phyloP scores from a whole-genome alignment of 768 basidiomycete genomes.

The Podaxis pistillaris region DNA sequence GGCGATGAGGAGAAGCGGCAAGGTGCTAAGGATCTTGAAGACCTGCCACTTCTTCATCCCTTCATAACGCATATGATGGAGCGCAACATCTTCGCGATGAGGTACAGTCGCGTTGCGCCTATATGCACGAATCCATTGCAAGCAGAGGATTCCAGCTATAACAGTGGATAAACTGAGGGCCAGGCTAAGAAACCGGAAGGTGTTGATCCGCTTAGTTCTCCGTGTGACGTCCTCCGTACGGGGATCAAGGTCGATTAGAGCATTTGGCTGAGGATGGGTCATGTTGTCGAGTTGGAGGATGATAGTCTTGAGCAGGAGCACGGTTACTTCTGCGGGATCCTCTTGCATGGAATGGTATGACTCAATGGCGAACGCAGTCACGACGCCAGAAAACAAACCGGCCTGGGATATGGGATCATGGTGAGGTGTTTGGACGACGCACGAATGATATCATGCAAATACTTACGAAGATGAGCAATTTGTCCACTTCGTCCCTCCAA shows the following conservation, averaged over 20 bases:
- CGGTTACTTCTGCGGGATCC: constrained; percentile 17
- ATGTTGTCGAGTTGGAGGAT: constrained; percentile 17
- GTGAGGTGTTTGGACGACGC: background rate
- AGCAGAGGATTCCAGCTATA: constrained; percentile 17
- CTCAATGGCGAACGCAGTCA: constrained; percentile 24
- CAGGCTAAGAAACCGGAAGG: constrained; percentile 18
- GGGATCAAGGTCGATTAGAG: constrained; percentile 2
- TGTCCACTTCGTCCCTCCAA: constrained; percentile 16
- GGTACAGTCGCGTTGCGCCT: constrained; percentile 12
- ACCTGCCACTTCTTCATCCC: constrained; percentile 18
- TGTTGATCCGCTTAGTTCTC: constrained; percentile 14
- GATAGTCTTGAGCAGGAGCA: constrained; percentile 10
- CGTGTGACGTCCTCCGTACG: background rate
- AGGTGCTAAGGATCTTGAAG: constrained; percentile 16
- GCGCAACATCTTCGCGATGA: constrained; percentile 9
- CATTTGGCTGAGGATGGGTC: constrained; percentile 8
- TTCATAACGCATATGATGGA: constrained; percentile 20
- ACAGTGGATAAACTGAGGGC: constrained; percentile 17
- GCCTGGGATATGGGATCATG: constrained; percentile 14
- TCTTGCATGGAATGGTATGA: constrained; percentile 22
- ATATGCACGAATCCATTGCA: constrained; percentile 23
- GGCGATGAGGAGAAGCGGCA: constrained; percentile 17
- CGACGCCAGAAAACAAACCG: constrained; percentile 25
- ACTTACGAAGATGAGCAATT: constrained; percentile 14
- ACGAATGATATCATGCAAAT: background rate